Conservation (phyloP, 345 rosid genomes). For the Geranium rotundifolium region DNA sequence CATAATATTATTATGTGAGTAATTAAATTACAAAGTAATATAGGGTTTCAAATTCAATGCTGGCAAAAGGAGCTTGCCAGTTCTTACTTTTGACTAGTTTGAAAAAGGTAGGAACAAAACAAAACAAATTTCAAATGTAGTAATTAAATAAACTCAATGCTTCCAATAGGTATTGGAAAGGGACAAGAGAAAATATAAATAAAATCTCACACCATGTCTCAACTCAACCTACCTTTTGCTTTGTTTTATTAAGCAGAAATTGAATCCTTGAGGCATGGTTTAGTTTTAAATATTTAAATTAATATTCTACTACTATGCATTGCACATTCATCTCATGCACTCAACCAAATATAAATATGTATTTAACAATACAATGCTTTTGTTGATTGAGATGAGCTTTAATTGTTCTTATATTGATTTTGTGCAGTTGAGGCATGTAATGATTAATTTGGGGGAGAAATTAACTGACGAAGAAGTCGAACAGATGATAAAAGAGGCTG, state of each 20-base stretch:
- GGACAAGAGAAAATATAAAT: no score
- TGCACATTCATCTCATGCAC: background rate
- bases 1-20: background rate
- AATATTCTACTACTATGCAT: background rate
- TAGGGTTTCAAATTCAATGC: background rate
- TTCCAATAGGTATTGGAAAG: no score
- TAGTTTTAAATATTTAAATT: no score
- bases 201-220: no score
- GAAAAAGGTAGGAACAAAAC: no score
- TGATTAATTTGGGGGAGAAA: slow-evolving; percentile 19
- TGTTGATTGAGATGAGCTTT: background rate
- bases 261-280: no score
- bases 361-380: background rate
- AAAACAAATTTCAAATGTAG: no score
- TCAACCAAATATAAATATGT: background rate
- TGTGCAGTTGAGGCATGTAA: slow-evolving; percentile 16
- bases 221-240: background rate
- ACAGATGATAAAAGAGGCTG: slow-evolving; percentile 19
- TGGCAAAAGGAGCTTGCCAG: background rate
- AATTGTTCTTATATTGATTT: background rate
- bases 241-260: no score
- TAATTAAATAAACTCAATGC: no score
- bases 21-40: background rate
- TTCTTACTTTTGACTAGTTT: no score
- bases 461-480: slow-evolving; percentile 18